Evolutionary conservation across 2,329 filamentous ascomycete species (phyloP).

Genomic region (Amauroascus niger): DNA sequence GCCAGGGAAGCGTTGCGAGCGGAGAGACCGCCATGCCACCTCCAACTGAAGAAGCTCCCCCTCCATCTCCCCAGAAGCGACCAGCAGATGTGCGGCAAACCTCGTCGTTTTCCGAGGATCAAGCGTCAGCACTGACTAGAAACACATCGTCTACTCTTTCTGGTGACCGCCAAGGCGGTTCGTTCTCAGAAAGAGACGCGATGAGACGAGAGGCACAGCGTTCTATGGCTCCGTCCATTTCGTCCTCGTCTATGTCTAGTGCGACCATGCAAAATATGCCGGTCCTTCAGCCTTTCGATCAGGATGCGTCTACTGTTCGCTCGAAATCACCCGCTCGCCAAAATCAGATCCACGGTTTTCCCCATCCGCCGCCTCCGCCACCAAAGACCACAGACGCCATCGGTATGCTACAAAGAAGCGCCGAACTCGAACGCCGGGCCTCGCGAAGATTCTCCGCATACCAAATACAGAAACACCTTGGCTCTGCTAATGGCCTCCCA

Average conservation of each 20-base stretch:
- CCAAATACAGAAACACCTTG: constrained; percentile 90
- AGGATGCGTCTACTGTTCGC: constrained; percentile 19
- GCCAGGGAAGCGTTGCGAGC: constrained; percentile 39
- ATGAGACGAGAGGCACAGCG: constrained; percentile 33
- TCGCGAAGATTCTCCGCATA: constrained; percentile 92
- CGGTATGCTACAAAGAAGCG: constrained; percentile 79
- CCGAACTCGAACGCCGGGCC: constrained; percentile 82
- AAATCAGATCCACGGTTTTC: constrained; percentile 20
- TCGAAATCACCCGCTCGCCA: constrained; percentile 19
- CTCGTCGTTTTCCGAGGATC: constrained; percentile 31
- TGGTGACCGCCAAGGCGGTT: constrained; percentile 24
- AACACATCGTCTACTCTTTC: constrained; percentile 23
- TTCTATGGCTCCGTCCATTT: constrained; percentile 21
- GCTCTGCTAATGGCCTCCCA: constrained; percentile 70
- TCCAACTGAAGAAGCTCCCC: constrained; percentile 31
- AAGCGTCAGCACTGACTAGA: constrained; percentile 20
- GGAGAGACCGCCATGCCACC: constrained; percentile 39
- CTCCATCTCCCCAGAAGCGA: constrained; percentile 28
- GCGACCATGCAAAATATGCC: constrained; percentile 66
- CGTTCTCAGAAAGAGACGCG: constrained; percentile 33
- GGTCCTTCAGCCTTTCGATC: constrained; percentile 58
- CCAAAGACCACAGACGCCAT: constrained; percentile 82
- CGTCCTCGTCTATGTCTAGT: constrained; percentile 46
- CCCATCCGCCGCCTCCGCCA: constrained; percentile 63
- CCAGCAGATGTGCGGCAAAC: constrained; percentile 30